Conservation (phyloP, 2,329 filamentous ascomycete genomes). For the Epichloe uncinata region DNA sequence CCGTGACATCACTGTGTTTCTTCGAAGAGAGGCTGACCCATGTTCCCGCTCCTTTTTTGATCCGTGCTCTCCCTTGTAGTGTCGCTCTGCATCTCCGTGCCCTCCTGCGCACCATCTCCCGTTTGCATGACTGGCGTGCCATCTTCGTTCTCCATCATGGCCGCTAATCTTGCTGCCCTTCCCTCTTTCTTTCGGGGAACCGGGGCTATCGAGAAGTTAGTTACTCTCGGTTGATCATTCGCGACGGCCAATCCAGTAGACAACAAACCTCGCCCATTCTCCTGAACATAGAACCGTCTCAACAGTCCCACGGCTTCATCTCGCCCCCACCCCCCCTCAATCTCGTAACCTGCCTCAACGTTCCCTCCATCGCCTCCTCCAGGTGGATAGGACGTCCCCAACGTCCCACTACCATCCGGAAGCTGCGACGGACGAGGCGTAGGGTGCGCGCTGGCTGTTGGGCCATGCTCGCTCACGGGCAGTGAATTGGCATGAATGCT, state of each 20-base stretch:
- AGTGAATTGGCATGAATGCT: conserved; percentile 59
- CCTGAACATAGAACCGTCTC: conserved; percentile 91
- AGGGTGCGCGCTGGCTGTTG: conserved; percentile 28
- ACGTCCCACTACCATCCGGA: conserved; percentile 22
- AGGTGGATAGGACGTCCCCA: conserved; percentile 24
- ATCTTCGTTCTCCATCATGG: conserved; percentile 33
- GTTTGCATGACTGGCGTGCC: neutral
- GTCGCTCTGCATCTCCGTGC: neutral
- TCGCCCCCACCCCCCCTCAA: conserved; percentile 74
- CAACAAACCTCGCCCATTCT: conserved; percentile 75
- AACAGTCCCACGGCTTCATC: conserved; percentile 90
- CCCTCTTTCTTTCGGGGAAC: conserved; percentile 43
- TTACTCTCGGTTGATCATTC: neutral
- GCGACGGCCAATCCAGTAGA: neutral
- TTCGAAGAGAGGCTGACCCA: neutral
- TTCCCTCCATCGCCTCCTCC: conserved; percentile 46
- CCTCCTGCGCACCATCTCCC: neutral
- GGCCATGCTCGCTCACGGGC: conserved; percentile 22
- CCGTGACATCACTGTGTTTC: neutral
- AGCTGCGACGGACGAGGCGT: conserved; percentile 23
- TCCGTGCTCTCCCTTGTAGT: neutral
- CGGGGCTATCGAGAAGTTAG: conserved; percentile 25
- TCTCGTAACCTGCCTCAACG: conserved; percentile 67
- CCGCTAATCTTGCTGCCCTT: conserved; percentile 37
- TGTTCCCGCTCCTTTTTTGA: neutral